Conservation (phyloP, 192 early-diverging fungal genomes). For the Linnemannia schmuckeri region DNA sequence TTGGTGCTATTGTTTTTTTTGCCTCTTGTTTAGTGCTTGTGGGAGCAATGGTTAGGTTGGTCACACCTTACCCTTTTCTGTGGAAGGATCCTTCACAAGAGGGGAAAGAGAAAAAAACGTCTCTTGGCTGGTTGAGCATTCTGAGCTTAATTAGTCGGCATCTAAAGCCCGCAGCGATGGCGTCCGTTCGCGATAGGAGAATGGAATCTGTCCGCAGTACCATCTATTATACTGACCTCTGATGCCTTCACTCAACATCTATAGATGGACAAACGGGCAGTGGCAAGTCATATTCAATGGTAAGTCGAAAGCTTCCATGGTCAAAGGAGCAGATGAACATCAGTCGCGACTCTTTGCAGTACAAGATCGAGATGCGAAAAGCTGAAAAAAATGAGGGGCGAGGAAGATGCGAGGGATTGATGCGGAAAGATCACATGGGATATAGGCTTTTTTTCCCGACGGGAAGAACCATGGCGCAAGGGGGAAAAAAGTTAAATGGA, state of each 20-base stretch:
- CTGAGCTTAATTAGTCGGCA: neutral
- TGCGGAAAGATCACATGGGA: neutral
- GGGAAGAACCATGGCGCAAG: slow-evolving; percentile 7
- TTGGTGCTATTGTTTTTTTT: neutral
- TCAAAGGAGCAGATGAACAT: neutral
- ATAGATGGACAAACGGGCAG: slow-evolving; percentile 85
- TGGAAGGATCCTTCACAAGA: neutral
- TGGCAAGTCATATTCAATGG: slow-evolving; percentile 82
- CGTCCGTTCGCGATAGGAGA: slow-evolving; percentile 5
- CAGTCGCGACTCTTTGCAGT: neutral
- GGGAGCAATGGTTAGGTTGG: neutral
- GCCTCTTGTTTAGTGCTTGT: neutral
- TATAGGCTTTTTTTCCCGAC: neutral
- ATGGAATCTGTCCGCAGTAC: neutral
- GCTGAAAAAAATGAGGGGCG: neutral
- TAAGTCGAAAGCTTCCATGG: slow-evolving; percentile 24
- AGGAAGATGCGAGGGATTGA: neutral
- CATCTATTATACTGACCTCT: neutral
- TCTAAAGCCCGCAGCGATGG: slow-evolving; percentile 7
- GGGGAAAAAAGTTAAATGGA: neutral
- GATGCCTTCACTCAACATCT: neutral
- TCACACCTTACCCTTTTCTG: slow-evolving; percentile 2
- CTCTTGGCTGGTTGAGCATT: neutral
- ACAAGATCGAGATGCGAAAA: slow-evolving; percentile 4
- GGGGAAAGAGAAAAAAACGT: neutral